phyloP scores from a whole-genome alignment of 164 flowering plant species.

The Houttuynia cordata region DNA sequence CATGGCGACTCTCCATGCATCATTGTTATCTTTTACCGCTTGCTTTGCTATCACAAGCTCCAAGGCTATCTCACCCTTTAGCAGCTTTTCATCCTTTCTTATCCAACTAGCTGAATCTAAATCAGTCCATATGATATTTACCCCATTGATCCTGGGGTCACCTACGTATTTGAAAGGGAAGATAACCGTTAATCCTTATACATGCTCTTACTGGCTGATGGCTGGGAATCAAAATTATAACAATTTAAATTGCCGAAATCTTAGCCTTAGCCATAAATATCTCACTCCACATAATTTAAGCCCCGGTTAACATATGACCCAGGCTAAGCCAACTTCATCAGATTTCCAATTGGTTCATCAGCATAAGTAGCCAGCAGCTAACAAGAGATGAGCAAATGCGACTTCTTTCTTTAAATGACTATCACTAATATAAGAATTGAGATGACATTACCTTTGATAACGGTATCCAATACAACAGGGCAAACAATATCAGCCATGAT shows the following conservation, averaged over 20 bases:
- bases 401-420: neutral
- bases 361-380: neutral
- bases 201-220: neutral
- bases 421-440: neutral
- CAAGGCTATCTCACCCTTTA: slow-evolving; percentile 67
- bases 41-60: slow-evolving; percentile 65
- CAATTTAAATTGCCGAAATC: no score
- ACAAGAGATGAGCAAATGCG: neutral
- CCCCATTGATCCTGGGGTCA: slow-evolving; percentile 52
- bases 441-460: slow-evolving; percentile 50
- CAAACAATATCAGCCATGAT: slow-evolving; percentile 49
- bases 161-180: slow-evolving; percentile 26
- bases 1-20: slow-evolving; percentile 80
- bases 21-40: slow-evolving; percentile 55
- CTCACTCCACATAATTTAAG: no score
- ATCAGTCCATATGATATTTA: slow-evolving; percentile 59
- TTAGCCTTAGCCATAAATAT: no score
- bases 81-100: slow-evolving; percentile 24
- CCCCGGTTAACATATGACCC: no score
- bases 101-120: slow-evolving; percentile 60
- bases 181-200: neutral
- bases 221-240: neutral
- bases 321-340: no score
- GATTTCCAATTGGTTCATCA: no score
- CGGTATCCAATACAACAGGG: slow-evolving; percentile 55